Conservation (phyloP, 2,329 filamentous ascomycete species). For the Penicillium sp. region DNA sequence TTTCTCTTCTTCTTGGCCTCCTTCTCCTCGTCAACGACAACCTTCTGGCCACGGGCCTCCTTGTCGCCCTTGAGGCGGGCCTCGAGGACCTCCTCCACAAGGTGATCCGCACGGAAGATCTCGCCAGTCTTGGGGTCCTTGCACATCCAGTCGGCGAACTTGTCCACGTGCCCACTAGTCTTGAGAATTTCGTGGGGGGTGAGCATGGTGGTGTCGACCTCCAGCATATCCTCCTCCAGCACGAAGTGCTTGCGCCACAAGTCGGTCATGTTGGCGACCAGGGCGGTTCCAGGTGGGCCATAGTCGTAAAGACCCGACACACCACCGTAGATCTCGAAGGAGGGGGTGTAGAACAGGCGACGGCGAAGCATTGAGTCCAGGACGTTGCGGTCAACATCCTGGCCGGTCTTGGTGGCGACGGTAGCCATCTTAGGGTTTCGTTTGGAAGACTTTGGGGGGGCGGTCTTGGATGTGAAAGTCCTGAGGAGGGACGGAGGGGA, state of each 20-base stretch:
- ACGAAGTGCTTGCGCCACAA: slow-evolving; percentile 93
- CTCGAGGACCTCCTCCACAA: slow-evolving; percentile 93
- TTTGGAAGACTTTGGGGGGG: slow-evolving; percentile 36
- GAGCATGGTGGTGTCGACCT: slow-evolving; percentile 90
- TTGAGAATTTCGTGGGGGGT: slow-evolving; percentile 93
- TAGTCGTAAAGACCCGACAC: slow-evolving; percentile 91
- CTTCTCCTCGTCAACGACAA: slow-evolving; percentile 67
- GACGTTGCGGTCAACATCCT: slow-evolving; percentile 78
- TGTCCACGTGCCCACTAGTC: slow-evolving; percentile 94
- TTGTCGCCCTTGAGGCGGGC: slow-evolving; percentile 84
- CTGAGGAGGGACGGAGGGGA: slow-evolving; percentile 38
- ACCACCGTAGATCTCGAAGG: slow-evolving; percentile 93
- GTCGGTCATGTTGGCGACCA: slow-evolving; percentile 86
- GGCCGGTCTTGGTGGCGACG: slow-evolving; percentile 79
- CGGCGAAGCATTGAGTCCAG: slow-evolving; percentile 86
- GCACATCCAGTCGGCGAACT: slow-evolving; percentile 99
- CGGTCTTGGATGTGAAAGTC: slow-evolving; percentile 44
- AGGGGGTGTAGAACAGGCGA: slow-evolving; percentile 90
- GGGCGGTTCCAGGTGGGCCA: slow-evolving; percentile 81
- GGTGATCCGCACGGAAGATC: slow-evolving; percentile 92
- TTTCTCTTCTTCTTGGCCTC: slow-evolving; percentile 90
- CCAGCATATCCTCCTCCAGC: slow-evolving; percentile 90
- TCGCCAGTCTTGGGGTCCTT: slow-evolving; percentile 98
- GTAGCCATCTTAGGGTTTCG: slow-evolving; percentile 54
- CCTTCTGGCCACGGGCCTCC: slow-evolving; percentile 81